Base-by-base conservation (phyloP, 495 filamentous ascomycete species). In the Hypoxylon fragiforme region DNA sequence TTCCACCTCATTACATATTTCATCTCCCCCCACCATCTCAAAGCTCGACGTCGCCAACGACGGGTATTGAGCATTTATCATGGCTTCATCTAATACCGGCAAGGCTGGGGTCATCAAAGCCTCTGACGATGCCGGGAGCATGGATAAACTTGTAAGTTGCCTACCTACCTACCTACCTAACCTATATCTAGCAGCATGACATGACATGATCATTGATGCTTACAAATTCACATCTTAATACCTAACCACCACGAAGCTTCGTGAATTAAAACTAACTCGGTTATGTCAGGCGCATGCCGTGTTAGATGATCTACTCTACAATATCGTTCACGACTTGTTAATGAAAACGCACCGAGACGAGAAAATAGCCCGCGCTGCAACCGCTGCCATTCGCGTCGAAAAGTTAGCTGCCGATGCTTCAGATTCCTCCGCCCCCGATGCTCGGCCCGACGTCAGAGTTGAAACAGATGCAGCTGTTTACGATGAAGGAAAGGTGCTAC, bases 301-400 rank as follows among this genome's bases (percentile, higher is more conserved):
- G 19, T 68, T 88, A 40, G 85, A 90, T 52, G 84, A 86, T 60
- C 71, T 85, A 13, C 73, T 89, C 55, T 85, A 87, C 70, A 89
- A 89, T 63, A 83, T 88, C 53, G 78, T 90, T 30, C 83, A 87
- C 60, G 85, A 88, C 44, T 72, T 88, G 39, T 72, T 89, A 45
- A 75, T 87, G 52, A 84, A 88, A 58, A 82, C 81, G 21, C 86
- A 90, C 66, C 84, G 86, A 32, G 82, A 88, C 61, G 86, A 90
- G 69, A 89, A 89, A 67, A 80, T 83, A 44, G 80, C 83, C 32
- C 84, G 87, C 47, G 87, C 85, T 66, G 75, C 78, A 35, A 88
- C 88, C 31, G 89, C 89, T 11, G 88, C 88, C 38, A 84, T 87
- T 30, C 69, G 83, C 40, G 84, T 87, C 57, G 77, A 87, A 70